phyloP scores from a whole-genome alignment of 2,329 filamentous ascomycete species.

The Podosphaera fusca region DNA sequence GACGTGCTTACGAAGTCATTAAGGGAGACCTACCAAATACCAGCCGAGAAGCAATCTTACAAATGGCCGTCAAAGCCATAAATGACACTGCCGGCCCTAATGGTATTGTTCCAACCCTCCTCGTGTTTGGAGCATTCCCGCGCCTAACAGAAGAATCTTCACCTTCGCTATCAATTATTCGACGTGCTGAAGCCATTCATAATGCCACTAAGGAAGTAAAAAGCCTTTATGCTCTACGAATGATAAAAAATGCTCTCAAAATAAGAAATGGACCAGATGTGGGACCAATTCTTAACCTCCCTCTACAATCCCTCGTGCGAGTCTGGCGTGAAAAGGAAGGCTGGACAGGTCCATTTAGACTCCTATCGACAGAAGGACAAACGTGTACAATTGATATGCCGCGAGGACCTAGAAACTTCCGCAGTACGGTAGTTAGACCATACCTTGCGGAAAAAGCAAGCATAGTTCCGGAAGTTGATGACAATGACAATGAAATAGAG shows the following conservation, averaged over 20 bases:
- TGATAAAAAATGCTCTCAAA: slow-evolving; percentile 2
- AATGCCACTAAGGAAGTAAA: slow-evolving; percentile 3
- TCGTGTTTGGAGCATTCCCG: slow-evolving; percentile 3
- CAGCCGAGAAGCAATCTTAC: slow-evolving; percentile 1
- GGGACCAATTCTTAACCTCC: neutral
- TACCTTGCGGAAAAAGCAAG: neutral
- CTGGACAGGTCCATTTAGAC: slow-evolving; percentile 3
- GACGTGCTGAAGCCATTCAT: slow-evolving; percentile 2
- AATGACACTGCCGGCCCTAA: slow-evolving; percentile 3
- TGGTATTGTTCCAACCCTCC: slow-evolving; percentile 3
- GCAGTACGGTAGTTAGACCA: slow-evolving; percentile 3
- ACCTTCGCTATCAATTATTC: neutral
- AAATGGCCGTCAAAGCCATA: slow-evolving; percentile 4
- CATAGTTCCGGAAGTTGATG: neutral
- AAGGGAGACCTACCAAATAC: neutral
- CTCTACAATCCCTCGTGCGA: slow-evolving; percentile 1
- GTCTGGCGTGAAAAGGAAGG: slow-evolving; percentile 3
- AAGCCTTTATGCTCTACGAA: slow-evolving; percentile 1
- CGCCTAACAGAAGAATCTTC: slow-evolving; percentile 1
- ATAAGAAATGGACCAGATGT: slow-evolving; percentile 2
- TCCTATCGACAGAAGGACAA: slow-evolving; percentile 2
- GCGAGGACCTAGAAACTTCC: slow-evolving; percentile 1
- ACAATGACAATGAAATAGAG: neutral
- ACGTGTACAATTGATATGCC: slow-evolving; percentile 2
- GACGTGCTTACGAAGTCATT: slow-evolving; percentile 3